Evolutionary conservation across 2,329 filamentous ascomycete genomes (phyloP).

Genomic region (Ophiostoma piceae): DNA sequence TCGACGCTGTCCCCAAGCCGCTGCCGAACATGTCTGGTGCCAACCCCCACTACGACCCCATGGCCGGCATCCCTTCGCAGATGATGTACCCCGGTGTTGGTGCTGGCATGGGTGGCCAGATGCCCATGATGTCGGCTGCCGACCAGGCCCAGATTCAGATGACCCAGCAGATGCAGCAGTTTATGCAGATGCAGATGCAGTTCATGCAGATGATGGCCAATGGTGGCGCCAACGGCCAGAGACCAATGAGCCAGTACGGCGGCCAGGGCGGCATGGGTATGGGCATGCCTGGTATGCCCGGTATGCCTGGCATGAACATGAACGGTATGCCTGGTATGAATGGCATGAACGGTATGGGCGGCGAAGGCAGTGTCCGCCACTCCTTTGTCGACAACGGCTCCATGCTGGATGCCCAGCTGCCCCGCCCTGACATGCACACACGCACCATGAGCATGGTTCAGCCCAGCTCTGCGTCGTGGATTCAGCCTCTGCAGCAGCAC

Average conservation of each 20-base stretch:
- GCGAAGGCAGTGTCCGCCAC: conserved; percentile 35
- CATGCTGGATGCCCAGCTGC: conserved; percentile 38
- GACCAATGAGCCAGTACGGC: conserved; percentile 28
- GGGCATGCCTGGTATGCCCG: conserved; percentile 38
- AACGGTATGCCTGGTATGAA: conserved; percentile 33
- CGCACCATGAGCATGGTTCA: conserved; percentile 83
- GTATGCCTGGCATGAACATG: conserved; percentile 29
- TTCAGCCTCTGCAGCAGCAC: conserved; percentile 40
- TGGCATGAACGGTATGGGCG: conserved; percentile 33
- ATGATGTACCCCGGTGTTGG: conserved; percentile 42
- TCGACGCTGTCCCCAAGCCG: conserved; percentile 45
- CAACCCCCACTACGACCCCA: conserved; percentile 41
- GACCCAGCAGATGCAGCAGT: conserved; percentile 76
- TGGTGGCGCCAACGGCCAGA: conserved; percentile 30
- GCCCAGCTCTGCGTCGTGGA: conserved; percentile 56
- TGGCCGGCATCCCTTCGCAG: conserved; percentile 46
- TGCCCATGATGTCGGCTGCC: conserved; percentile 47
- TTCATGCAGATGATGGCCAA: conserved; percentile 83
- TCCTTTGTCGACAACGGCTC: conserved; percentile 46
- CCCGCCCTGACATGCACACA: conserved; percentile 43
- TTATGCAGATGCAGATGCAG: conserved; percentile 93
- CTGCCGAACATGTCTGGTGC: conserved; percentile 29
- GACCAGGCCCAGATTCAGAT: conserved; percentile 75
- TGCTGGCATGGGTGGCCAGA: conserved; percentile 32
- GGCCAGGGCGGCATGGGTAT: conserved; percentile 51